A percentile compares a stretch with the other conserved stretches of the same genome.
Evolutionary conservation across 257 asterid species (phyloP).

Genomic region (Knoxia roxburghii): DNA sequence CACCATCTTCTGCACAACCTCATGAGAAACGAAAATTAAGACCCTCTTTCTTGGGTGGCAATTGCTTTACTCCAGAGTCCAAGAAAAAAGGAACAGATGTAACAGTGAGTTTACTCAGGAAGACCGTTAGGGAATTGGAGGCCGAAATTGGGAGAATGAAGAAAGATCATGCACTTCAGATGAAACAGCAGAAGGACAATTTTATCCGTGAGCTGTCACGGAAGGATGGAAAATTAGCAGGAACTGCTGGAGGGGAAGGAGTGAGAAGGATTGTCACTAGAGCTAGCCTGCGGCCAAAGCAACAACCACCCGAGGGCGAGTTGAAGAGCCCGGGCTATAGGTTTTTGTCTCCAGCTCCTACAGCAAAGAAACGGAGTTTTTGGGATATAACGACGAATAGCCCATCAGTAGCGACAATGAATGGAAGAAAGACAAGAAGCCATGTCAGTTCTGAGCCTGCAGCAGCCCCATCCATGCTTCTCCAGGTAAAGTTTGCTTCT

Average conservation of each 20-base stretch:
- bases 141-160: conserved; percentile 48
- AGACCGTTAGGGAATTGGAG: conserved; percentile 39
- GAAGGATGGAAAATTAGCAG: conserved; percentile 32
- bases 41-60: conserved; percentile 39
- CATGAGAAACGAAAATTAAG: conserved; percentile 33
- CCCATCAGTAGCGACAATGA: conserved; percentile 46
- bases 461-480: conserved; percentile 55
- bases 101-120: conserved; percentile 27
- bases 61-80: conserved; percentile 54
- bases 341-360: conserved; percentile 47
- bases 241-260: conserved; percentile 23
- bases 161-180: conserved; percentile 45
- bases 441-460: conserved; percentile 34
- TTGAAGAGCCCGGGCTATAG: conserved; percentile 40
- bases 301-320: conserved; percentile 26
- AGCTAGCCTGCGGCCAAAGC: conserved; percentile 30
- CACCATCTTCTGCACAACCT: conserved; percentile 30
- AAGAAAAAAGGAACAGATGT: conserved; percentile 35
- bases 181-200: conserved; percentile 42
- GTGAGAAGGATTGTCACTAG: conserved; percentile 30
- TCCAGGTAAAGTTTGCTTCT: conserved; percentile 37
- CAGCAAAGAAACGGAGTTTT: conserved; percentile 54
- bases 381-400: conserved; percentile 61
- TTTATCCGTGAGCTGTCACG: conserved; percentile 38
- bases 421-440: conserved; percentile 58